phyloP scores from a whole-genome alignment of 2,329 filamentous ascomycete genomes.

The Laburnicola sp. region DNA sequence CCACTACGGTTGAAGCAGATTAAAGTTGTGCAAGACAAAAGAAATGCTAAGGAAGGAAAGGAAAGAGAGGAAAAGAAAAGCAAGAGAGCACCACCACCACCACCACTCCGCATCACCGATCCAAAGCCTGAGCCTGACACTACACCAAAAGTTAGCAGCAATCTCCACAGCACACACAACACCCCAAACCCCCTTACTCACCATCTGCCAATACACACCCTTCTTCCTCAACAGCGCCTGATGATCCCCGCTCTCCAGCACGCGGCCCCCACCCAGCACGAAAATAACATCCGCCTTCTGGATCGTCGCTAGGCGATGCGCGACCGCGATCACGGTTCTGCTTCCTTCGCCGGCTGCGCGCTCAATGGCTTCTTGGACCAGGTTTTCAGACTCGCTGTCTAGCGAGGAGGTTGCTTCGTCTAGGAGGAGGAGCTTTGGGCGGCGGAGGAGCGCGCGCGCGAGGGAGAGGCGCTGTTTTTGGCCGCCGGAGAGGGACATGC shows the following conservation, averaged over 20 bases:
- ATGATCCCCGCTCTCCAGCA: constrained; percentile 35
- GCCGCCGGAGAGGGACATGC: constrained; percentile 36
- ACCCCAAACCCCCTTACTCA: constrained; percentile 11
- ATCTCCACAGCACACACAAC: background rate
- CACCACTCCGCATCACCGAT: constrained; percentile 22
- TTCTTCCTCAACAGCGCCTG: constrained; percentile 31
- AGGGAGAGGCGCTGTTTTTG: constrained; percentile 35
- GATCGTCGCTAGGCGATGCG: constrained; percentile 34
- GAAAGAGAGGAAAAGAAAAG: too few species aligned
- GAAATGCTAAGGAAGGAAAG: too few species aligned
- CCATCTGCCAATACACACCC: constrained; percentile 44
- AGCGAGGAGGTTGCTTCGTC: constrained; percentile 31
- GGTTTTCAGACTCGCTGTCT: constrained; percentile 26
- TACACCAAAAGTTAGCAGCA: constrained; percentile 19
- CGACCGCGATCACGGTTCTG: constrained; percentile 30
- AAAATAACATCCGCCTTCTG: constrained; percentile 37
- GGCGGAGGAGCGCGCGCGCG: constrained; percentile 30
- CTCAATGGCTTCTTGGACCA: constrained; percentile 32
- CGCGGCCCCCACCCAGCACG: constrained; percentile 29
- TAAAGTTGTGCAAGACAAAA: too few species aligned
- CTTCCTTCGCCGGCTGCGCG: constrained; percentile 21
- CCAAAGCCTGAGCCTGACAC: constrained; percentile 46
- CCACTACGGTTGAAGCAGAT: too few species aligned
- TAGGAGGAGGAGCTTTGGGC: constrained; percentile 30
- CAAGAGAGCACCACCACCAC: too few species aligned